phyloP scores from a whole-genome alignment of 352 stramenopile genomes.

The Globisporangium mamillatum region DNA sequence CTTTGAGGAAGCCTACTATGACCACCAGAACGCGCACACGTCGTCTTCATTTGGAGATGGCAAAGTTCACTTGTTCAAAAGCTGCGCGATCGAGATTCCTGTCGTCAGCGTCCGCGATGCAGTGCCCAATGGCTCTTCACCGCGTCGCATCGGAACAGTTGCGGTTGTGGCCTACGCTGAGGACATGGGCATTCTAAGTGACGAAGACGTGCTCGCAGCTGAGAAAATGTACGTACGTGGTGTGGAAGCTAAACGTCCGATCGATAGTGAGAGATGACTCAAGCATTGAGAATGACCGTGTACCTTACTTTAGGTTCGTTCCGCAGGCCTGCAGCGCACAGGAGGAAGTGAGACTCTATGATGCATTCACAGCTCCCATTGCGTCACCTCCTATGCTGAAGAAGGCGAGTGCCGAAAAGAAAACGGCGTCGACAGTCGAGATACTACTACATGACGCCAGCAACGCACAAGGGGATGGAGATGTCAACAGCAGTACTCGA shows the following conservation, averaged over 20 bases:
- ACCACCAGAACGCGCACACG: neutral
- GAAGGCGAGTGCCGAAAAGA: neutral
- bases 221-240: slow-evolving; percentile 16
- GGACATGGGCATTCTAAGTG: slow-evolving; percentile 27
- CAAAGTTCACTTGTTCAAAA: slow-evolving; percentile 29
- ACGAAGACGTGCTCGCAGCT: slow-evolving; percentile 1
- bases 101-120: slow-evolving; percentile 23
- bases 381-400: neutral
- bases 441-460: neutral
- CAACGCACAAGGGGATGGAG: neutral
- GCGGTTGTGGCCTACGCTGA: slow-evolving; percentile 38
- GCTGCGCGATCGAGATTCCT: slow-evolving; percentile 61
- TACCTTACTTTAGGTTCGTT: neutral
- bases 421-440: neutral
- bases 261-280: neutral
- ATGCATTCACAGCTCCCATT: neutral
- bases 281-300: neutral
- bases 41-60: neutral
- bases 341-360: slow-evolving; percentile 3
- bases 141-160: slow-evolving; percentile 25
- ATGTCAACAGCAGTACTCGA: neutral
- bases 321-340: neutral
- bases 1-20: slow-evolving; percentile 32
- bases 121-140: neutral
- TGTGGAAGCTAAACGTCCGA: neutral